Percentiles rank a stretch among this genome's conserved stretches.
phyloP scores from a whole-genome alignment of 257 asterid species.

The Nicotiana tabacum region DNA sequence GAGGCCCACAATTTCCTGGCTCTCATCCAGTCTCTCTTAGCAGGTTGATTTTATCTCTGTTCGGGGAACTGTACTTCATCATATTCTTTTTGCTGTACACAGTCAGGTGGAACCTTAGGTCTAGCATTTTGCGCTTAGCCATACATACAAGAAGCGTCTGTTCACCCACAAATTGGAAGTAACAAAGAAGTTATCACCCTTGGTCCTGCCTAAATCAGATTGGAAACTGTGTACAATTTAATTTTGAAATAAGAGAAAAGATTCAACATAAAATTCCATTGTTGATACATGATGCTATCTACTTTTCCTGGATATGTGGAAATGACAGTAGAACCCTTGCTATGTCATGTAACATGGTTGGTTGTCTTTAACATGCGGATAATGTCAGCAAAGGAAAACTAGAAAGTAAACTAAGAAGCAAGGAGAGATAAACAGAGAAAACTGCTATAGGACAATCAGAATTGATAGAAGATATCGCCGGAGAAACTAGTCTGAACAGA shows the following conservation, averaged over 20 bases:
- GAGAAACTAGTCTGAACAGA: too few species aligned
- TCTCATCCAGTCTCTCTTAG: slow-evolving; percentile 97
- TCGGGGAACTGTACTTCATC: slow-evolving; percentile 3
- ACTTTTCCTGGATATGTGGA: not conserved
- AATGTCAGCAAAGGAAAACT: too few species aligned
- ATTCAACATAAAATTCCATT: not conserved
- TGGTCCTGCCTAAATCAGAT: slow-evolving; percentile 2
- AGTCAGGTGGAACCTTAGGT: not conserved
- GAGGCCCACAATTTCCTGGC: slow-evolving; percentile 84
- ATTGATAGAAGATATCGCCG: too few species aligned
- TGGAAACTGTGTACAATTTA: not conserved
- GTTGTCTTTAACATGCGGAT: not conserved
- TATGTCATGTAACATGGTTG: not conserved
- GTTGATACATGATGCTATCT: not conserved
- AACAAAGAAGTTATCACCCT: not conserved
- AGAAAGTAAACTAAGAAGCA: too few species aligned
- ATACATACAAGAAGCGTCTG: not conserved
- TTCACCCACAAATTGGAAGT: not conserved
- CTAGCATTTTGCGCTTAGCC: not conserved
- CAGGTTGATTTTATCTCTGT: slow-evolving; percentile 47
- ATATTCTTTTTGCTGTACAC: not conserved
- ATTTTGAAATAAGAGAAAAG: not conserved
- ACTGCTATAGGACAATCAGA: too few species aligned
- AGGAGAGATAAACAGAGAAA: too few species aligned
- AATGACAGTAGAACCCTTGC: not conserved